phyloP scores from a whole-genome alignment of 495 filamentous ascomycete genomes.

The Penicillium roqueforti region DNA sequence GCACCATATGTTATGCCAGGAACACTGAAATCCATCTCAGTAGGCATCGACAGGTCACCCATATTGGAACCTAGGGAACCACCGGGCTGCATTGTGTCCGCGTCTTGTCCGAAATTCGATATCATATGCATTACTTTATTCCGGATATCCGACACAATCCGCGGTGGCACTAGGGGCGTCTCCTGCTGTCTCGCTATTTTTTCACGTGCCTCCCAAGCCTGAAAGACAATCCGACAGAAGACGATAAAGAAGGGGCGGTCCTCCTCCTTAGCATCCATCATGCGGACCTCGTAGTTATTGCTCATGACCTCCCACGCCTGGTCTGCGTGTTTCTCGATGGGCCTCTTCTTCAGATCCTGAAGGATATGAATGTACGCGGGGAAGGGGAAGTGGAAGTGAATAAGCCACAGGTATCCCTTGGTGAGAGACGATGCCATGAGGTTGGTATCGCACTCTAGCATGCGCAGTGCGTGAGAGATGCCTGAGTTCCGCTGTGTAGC shows the following conservation, averaged over 20 bases:
- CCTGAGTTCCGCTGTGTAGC: not conserved
- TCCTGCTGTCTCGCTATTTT: not conserved
- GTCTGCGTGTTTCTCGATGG: not conserved
- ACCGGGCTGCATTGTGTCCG: not conserved
- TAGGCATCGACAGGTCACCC: not conserved
- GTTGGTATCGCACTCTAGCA: not conserved
- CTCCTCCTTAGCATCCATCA: not conserved
- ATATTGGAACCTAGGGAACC: accelerated
- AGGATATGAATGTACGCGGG: not conserved
- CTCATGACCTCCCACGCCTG: not conserved
- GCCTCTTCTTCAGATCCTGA: not conserved
- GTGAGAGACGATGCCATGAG: not conserved
- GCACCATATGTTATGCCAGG: accelerated
- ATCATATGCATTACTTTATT: not conserved
- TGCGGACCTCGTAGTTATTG: not conserved
- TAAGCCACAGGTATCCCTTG: not conserved
- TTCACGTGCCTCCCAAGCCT: not conserved
- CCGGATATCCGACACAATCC: not conserved
- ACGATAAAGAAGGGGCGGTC: not conserved
- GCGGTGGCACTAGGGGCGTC: not conserved
- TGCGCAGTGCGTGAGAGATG: not conserved
- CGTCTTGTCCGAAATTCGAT: not conserved
- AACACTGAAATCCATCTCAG: not conserved
- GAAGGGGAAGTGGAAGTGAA: not conserved
- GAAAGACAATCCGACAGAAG: not conserved